These are phyloP conservation scores for Fomitopsis schrenkii DNA, from an alignment of 1,284 basidiomycete species.

Conservation along the genomic window DNA sequence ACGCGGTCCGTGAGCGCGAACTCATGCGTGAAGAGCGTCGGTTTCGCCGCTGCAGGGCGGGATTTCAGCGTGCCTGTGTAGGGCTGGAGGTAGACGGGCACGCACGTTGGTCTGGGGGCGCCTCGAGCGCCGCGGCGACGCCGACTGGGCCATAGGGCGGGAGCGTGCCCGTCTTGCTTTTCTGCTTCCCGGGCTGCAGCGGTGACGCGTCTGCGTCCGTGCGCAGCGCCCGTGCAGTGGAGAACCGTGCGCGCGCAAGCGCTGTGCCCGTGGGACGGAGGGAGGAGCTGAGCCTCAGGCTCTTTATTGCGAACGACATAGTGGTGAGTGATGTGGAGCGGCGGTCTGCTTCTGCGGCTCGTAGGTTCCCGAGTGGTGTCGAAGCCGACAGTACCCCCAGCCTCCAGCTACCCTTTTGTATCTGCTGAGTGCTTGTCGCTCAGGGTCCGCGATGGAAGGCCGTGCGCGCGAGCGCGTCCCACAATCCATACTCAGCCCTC, in stretches of 20 bases:
- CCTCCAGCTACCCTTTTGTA: neutral
- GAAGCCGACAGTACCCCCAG: neutral
- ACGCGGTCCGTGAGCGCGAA: constrained; percentile 76
- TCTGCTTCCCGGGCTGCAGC: constrained; percentile 5
- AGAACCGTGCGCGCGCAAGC: neutral
- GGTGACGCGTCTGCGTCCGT: constrained; percentile 4
- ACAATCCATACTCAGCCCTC: neutral
- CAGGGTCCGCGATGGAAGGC: neutral
- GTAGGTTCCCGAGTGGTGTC: neutral
- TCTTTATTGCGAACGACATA: neutral
- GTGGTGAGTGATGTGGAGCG: too few relatives aligned
- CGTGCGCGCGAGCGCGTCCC: neutral
- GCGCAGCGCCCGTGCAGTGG: constrained; percentile 1
- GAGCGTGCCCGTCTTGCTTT: constrained; percentile 24
- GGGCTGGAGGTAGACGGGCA: neutral
- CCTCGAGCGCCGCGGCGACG: constrained; percentile 53
- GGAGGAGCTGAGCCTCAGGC: neutral
- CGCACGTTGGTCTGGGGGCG: constrained; percentile 23
- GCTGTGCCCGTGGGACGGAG: neutral
- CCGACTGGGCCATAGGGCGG: constrained; percentile 60
- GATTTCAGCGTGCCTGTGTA: neutral
- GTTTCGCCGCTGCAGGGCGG: constrained; percentile 14
- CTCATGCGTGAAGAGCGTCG: constrained; percentile 54
- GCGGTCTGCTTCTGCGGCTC: neutral
- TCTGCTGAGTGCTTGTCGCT: neutral